Evolutionary conservation across 2,329 filamentous ascomycete genomes (phyloP).

Genomic region (Penicillium sp.): DNA sequence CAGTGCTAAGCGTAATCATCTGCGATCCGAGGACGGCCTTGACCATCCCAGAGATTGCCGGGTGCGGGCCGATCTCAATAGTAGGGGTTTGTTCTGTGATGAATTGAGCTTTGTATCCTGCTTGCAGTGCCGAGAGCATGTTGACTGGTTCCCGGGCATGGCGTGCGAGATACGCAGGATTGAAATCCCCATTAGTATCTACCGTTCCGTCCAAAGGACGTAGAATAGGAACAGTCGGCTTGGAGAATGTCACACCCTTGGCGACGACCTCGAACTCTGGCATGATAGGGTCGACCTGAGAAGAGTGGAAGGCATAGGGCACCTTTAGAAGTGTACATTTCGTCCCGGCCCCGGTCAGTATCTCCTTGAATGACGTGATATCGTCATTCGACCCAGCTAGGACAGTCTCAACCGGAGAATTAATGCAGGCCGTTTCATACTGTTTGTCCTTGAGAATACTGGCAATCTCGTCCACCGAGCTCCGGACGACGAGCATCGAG

Average conservation of each 20-base stretch:
- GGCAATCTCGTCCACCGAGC: constrained; percentile 44
- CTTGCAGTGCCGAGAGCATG: neutral
- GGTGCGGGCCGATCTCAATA: constrained; percentile 1
- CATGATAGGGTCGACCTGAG: constrained; percentile 5
- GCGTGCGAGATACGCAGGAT: neutral
- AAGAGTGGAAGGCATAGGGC: constrained; percentile 1
- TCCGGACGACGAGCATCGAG: constrained; percentile 6
- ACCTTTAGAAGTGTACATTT: neutral
- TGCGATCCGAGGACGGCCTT: neutral
- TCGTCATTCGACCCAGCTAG: constrained; percentile 36
- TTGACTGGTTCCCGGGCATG: neutral
- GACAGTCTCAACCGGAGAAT: constrained; percentile 72
- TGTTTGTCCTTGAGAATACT: constrained; percentile 26
- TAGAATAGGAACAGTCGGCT: neutral
- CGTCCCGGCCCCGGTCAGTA: neutral
- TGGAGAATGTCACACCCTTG: neutral
- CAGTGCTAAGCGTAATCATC: neutral
- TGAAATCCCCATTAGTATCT: neutral
- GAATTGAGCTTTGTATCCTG: neutral
- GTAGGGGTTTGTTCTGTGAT: neutral
- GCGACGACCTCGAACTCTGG: neutral
- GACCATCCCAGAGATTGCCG: neutral
- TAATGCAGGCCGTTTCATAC: constrained; percentile 68
- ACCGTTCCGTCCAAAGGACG: neutral
- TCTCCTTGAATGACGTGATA: neutral